Evolutionary conservation across 1,139 yeast genomes (phyloP).

Genomic region (Candida gigantensis): DNA sequence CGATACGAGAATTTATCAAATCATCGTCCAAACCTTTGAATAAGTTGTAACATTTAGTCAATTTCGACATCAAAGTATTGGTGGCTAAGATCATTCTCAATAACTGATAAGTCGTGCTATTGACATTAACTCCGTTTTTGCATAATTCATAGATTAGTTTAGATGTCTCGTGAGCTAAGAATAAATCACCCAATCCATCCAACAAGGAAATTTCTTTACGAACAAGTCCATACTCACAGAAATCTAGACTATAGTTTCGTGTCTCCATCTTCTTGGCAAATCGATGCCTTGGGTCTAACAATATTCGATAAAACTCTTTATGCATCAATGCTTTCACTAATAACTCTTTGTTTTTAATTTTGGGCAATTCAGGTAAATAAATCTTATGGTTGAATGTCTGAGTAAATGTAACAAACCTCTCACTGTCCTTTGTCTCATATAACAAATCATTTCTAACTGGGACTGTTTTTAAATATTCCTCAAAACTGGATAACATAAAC

Average conservation of each 20-base stretch:
- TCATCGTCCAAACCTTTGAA: constrained; percentile 38
- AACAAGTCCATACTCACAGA: constrained; percentile 24
- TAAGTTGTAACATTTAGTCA: constrained; percentile 39
- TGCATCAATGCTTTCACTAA: constrained; percentile 43
- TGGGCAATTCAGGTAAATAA: constrained; percentile 39
- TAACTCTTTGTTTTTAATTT: constrained; percentile 29
- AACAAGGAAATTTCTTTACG: constrained; percentile 43
- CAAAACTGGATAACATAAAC: constrained; percentile 16
- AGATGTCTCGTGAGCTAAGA: constrained; percentile 41
- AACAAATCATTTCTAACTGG: constrained; percentile 14
- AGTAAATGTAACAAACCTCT: constrained; percentile 24
- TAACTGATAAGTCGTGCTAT: constrained; percentile 28
- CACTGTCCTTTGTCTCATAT: constrained; percentile 4
- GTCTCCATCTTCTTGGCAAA: constrained; percentile 27
- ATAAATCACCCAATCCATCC: constrained; percentile 49
- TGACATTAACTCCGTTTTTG: constrained; percentile 12
- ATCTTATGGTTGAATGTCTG: constrained; percentile 27
- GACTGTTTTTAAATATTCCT: constrained; percentile 26
- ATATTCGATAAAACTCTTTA: constrained; percentile 39
- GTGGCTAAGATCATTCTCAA: constrained; percentile 41
- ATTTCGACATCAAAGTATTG: constrained; percentile 40
- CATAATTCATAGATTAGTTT: constrained; percentile 34
- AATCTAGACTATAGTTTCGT: constrained; percentile 18
- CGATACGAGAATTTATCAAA: constrained; percentile 21
- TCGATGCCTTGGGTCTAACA: constrained; percentile 31